Base-by-base conservation (phyloP, 2,329 filamentous ascomycete genomes). In the Scedosporium apiospermum region DNA sequence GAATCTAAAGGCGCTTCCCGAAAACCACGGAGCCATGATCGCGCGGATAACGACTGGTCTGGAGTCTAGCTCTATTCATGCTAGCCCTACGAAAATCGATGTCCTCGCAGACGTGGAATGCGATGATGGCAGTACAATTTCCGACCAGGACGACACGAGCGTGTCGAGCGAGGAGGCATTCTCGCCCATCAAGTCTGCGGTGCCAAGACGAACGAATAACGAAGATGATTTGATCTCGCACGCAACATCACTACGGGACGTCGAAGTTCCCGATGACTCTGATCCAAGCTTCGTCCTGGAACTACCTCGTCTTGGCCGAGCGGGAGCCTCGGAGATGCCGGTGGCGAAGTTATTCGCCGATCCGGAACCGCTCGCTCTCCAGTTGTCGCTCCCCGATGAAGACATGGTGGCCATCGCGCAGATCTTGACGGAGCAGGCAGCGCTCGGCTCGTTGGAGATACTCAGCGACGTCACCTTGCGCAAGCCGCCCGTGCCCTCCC, bases 361-460 rank as follows among this genome's bases (percentile, higher is more conserved):
- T 26, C 81, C 83, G 4, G 82, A 87, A 66, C 84, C 84, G 9
- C 71, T 79, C 1, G 71, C 73, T 38, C 67, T 79, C 9, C 77
- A 80, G 26, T 69, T 80, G 26, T 73, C 76, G 9, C 71, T 80
- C 16, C 73, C 77, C 1, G 84, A 87, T 62, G 80, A 85, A 2
- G 86, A 89, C 49, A 78, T 83, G 64, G 84, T 91, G 41, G 83
- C 84, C 60, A 79, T 88, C 27, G 88, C 87, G 0, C 88, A 91
- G 68, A 82, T 90, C 44, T 74, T 91, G n/a, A 87, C 86, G 2
- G 87, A 90, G 64, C 88, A 91, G 69, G 82, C 87, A 23, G 80
- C 84, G 2, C 83, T 79, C 9, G 82, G 85, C 1, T 75, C 70
- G 14, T 67, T 83, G 30, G 72, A 74, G 16, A 70, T 77, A 49